phyloP scores from a whole-genome alignment of 805 yeast species.

The Yarrowia deformans region DNA sequence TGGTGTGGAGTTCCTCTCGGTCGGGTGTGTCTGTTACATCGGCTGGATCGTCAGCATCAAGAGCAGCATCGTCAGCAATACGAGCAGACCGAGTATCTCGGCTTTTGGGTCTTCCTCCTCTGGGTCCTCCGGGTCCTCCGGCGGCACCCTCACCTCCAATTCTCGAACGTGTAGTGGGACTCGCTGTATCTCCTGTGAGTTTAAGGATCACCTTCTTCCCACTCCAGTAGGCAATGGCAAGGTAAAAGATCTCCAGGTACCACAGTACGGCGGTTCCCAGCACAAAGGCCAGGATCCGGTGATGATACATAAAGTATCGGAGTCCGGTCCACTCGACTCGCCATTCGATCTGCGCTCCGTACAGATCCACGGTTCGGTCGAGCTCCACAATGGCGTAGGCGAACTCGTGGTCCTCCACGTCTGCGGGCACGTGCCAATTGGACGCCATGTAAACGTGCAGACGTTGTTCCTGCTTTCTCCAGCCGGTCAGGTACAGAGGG shows the following conservation, averaged over 20 bases:
- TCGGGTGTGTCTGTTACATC: conserved; percentile 7
- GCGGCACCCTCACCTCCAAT: not conserved
- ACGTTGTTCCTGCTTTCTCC: conserved; percentile 44
- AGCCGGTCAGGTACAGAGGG: conserved; percentile 48
- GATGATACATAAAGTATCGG: conserved; percentile 48
- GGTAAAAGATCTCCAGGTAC: conserved; percentile 44
- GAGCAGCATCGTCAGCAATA: not conserved
- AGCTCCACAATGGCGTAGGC: conserved; percentile 44
- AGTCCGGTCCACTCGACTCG: conserved; percentile 49
- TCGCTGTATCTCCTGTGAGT: not conserved
- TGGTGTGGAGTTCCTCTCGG: not conserved
- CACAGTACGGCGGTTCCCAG: conserved; percentile 47
- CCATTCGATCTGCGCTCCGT: conserved; percentile 45
- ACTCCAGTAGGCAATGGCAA: conserved; percentile 12
- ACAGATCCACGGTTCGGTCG: conserved; percentile 46
- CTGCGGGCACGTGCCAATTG: conserved; percentile 40
- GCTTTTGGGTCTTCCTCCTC: not conserved
- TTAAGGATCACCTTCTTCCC: conserved; percentile 12
- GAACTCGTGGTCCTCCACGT: conserved; percentile 33
- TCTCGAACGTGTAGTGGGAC: not conserved
- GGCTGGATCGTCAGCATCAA: conserved; percentile 2
- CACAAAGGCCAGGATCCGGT: conserved; percentile 44
- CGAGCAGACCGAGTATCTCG: not conserved
- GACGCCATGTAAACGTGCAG: conserved; percentile 45
- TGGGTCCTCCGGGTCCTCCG: not conserved